Evolutionary conservation across 176 grass and related monocot species (phyloP), one percentile per base, ranked within the genome.

Genomic region (Dendrocalamus sinicus): DNA sequence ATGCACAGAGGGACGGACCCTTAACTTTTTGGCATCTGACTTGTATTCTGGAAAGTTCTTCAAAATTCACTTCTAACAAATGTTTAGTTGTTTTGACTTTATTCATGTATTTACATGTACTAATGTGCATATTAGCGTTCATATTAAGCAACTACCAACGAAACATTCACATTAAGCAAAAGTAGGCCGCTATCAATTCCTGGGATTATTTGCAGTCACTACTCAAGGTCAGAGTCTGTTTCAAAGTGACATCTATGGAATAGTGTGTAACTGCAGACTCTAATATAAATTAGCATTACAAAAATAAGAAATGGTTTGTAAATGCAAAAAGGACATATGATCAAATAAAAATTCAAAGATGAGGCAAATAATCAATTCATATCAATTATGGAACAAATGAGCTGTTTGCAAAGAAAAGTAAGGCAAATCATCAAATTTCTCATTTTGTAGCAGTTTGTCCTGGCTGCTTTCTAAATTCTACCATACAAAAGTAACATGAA

Each of bases 21-120:
- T 75, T 48, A 67, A 46, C 37, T 68, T 76, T 52, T 51, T 84
- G 54, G 45, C 57, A 84, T 84, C 45, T 75, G 20, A 66, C 66
- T 75, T 35, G 12, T 50, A 51, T 62, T 39, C 28, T 62, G 26
- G 46, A 51, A 50, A 63, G 70, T 24, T 63, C 10, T 51, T 64
- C 20, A 62, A 62, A 35, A 20, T 67, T 51, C 46, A 13, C 62
- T 50, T 55, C 32, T 52, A 75, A 41, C 19, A 32, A 9, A 10
- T 24, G 4, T 40, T 68, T 37, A 40, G 30, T 28, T 41, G 5
- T 63, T 35, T 73, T 2, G 28, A 20, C 19, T 22, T 47, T 45
- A 16, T 71, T 41, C 22, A 17, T 41, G 20, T 58, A 20, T 57
- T 41, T 57, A 8, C 35, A 71, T 54, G 20, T 55, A 9, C 22